Base-by-base conservation (phyloP, 352 stramenopile species). In the Phytophthora megakarya region DNA sequence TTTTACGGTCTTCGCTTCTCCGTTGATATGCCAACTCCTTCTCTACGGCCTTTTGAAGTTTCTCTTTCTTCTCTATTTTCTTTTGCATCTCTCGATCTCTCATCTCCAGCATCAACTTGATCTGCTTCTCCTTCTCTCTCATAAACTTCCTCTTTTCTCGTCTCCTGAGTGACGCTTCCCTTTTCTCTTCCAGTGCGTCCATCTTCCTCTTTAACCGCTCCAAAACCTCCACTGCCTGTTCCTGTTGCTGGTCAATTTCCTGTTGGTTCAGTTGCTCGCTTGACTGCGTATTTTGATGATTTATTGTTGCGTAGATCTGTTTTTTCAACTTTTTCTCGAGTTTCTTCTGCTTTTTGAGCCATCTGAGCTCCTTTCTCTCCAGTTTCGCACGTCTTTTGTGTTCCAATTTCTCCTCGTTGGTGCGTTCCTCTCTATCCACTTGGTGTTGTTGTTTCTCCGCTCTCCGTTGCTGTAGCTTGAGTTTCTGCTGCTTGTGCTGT, bases 141-240 rank as follows among this genome's bases (percentile, higher is more conserved):
- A 4, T 13, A n/a, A 23, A 3, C 26, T 47, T 59, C 30, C 51
- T 65, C 46, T 70, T 35, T 12, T 63, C 49, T 59, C 35, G 25
- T 19, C 39, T 61, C 47, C 65, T 47, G 18, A 38, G 8, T 5
- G 39, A 40, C 19, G 15, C 55, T 25, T 61, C 13, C 5, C 25
- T 23, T 25, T 21, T 58, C 30, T 67, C 49, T 16, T 25, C 26
- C 45, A 28, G 50, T 12, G 37, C 45, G 28, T 63, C 30, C 13
- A 61, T 13, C 6, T 60, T 74, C 21, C 66, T 61, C 18, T 54
- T 61, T 32, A 67, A 10, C 21, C 54, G 57, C 67, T 74, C 67
- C 1, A 33, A 10, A 47, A 50, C 46, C 19, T 38, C 46, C 18
- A 12, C 4, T 35, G 25, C 22, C 13, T 52, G 30, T 12, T 64